Conservation (phyloP, 352 stramenopile species). For the Globisporangium takayamanum region DNA sequence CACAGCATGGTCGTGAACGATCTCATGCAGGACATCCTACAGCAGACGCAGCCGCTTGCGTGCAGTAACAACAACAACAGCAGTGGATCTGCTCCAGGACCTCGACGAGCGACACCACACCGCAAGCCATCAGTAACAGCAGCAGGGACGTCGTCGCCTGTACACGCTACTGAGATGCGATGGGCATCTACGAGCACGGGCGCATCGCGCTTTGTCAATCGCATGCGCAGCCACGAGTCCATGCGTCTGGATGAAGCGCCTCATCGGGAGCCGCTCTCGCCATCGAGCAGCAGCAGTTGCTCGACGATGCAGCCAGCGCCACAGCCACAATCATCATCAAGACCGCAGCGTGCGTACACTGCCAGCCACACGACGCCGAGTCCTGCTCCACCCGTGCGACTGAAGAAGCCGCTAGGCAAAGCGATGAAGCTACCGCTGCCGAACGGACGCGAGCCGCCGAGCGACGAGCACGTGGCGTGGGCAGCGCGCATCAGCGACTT, state of each 20-base stretch:
- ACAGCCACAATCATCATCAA: slow-evolving; percentile 4
- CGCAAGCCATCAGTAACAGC: background rate
- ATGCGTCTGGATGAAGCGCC: background rate
- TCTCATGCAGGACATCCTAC: slow-evolving; percentile 41
- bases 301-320: background rate
- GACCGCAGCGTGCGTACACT: background rate
- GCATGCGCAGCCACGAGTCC: slow-evolving; percentile 9
- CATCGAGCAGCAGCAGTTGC: slow-evolving; percentile 1
- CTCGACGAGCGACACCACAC: background rate
- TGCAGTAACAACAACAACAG: background rate
- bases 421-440: slow-evolving; percentile 6
- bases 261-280: background rate
- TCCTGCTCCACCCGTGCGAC: background rate
- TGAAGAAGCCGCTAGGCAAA: background rate
- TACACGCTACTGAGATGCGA: background rate
- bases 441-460: slow-evolving; percentile 12
- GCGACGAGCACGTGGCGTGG: slow-evolving; percentile 47
- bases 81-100: background rate
- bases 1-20: slow-evolving; percentile 50
- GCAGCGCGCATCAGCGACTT: slow-evolving; percentile 46
- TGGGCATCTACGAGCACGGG: background rate
- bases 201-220: slow-evolving; percentile 13
- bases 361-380: too few relatives aligned
- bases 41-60: slow-evolving; percentile 15
- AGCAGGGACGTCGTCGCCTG: background rate